Evolutionary conservation across 1,139 yeast species (phyloP).

Genomic region (Suhomyces wounanorum): DNA sequence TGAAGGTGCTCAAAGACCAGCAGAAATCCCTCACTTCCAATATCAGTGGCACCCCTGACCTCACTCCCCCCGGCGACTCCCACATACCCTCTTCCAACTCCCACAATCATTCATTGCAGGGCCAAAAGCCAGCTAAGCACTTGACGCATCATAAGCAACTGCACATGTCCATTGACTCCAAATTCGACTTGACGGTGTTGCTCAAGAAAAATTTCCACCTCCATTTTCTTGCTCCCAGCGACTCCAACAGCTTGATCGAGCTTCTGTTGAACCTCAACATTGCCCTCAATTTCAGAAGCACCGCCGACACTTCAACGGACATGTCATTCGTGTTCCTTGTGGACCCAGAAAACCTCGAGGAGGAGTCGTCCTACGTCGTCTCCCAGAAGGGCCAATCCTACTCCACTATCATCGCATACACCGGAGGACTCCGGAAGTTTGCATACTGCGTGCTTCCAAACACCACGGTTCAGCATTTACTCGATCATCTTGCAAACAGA

Average conservation of each 20-base stretch:
- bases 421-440: slow-evolving; percentile 47
- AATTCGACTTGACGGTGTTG: slow-evolving; percentile 35
- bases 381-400: slow-evolving; percentile 27
- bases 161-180: slow-evolving; percentile 15
- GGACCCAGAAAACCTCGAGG: slow-evolving; percentile 12
- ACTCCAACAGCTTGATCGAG: slow-evolving; percentile 37
- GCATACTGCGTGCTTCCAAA: slow-evolving; percentile 46
- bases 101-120: not conserved
- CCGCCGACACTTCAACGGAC: slow-evolving; percentile 4
- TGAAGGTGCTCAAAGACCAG: slow-evolving; percentile 14
- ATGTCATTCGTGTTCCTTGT: slow-evolving; percentile 19
- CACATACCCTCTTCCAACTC: not conserved
- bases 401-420: slow-evolving; percentile 38
- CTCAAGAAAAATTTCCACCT: slow-evolving; percentile 44
- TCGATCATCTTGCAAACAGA: slow-evolving; percentile 31
- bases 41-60: slow-evolving; percentile 9
- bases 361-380: slow-evolving; percentile 40
- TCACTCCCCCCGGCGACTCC: not conserved
- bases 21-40: slow-evolving; percentile 15
- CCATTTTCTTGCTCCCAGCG: slow-evolving; percentile 40
- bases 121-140: not conserved
- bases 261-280: slow-evolving; percentile 39
- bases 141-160: not conserved
- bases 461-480: slow-evolving; percentile 25
- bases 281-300: slow-evolving; percentile 31